phyloP scores from a whole-genome alignment of 2,329 filamentous ascomycete species.

The Blumeria hordei region DNA sequence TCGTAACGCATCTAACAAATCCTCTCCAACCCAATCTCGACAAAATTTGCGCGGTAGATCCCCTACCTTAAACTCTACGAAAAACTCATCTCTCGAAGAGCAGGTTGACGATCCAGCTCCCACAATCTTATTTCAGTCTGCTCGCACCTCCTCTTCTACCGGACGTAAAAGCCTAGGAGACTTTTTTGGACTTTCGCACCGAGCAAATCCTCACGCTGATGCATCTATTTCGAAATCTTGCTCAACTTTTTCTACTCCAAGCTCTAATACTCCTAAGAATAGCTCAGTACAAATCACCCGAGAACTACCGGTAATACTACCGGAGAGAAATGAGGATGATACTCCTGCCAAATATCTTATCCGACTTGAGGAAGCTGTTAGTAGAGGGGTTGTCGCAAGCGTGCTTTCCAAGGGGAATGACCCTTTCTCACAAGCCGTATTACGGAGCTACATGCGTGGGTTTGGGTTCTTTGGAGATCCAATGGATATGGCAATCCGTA shows the following conservation, averaged over 20 bases:
- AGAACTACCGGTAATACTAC: constrained; percentile 43
- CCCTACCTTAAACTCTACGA: constrained; percentile 69
- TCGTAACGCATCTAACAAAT: constrained; percentile 41
- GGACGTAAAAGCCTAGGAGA: constrained; percentile 86
- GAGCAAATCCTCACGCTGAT: constrained; percentile 64
- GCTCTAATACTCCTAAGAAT: constrained; percentile 47
- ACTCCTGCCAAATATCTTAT: constrained; percentile 74
- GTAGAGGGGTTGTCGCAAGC: constrained; percentile 61
- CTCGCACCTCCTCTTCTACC: constrained; percentile 61
- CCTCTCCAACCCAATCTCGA: constrained; percentile 37
- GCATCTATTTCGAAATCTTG: constrained; percentile 39
- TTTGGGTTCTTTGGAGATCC: constrained; percentile 93
- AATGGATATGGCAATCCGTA: constrained; percentile 92
- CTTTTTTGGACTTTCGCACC: constrained; percentile 48
- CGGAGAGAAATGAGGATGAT: constrained; percentile 65
- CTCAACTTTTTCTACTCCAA: constrained; percentile 46
- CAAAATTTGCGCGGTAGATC: constrained; percentile 49
- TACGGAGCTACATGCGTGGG: constrained; percentile 85
- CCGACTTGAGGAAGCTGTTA: constrained; percentile 57
- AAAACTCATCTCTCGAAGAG: constrained; percentile 22
- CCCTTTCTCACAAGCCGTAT: constrained; percentile 54
- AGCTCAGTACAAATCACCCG: constrained; percentile 60
- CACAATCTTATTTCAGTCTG: constrained; percentile 29
- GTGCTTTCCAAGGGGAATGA: constrained; percentile 72
- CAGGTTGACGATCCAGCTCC: constrained; percentile 47